phyloP scores from a whole-genome alignment of 2,329 filamentous ascomycete genomes.

The Aspergillus intermedius region DNA sequence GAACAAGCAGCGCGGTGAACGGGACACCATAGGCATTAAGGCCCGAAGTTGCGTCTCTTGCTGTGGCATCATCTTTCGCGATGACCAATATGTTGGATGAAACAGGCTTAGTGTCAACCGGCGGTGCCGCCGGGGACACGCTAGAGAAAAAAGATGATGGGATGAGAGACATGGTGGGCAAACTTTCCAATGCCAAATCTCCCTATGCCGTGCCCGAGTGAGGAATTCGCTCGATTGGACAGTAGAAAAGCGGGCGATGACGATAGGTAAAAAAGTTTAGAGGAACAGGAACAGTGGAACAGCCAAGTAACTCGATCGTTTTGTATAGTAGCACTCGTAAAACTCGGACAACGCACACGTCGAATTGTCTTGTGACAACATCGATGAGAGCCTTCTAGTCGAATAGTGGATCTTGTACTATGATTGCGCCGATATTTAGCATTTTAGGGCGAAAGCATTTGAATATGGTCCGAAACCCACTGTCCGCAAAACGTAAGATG shows the following conservation, averaged over 20 bases:
- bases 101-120: slow-evolving; percentile 17
- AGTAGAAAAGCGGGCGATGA: no score
- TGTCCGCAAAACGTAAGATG: background rate
- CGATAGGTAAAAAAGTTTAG: no score
- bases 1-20: slow-evolving; percentile 51
- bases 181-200: background rate
- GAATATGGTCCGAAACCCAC: background rate
- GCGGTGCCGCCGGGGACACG: slow-evolving; percentile 13
- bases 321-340: background rate
- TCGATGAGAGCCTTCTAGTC: background rate
- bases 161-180: slow-evolving; percentile 19
- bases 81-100: slow-evolving; percentile 49
- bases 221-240: background rate
- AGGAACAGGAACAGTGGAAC: no score
- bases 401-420: no score
- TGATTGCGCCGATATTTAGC: background rate
- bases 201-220: background rate
- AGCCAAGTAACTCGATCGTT: background rate
- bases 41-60: slow-evolving; percentile 46
- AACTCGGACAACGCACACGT: background rate
- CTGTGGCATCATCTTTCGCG: slow-evolving; percentile 46
- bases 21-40: slow-evolving; percentile 58
- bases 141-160: slow-evolving; percentile 10
- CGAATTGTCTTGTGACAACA: background rate
- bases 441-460: background rate